Evolutionary conservation across 2,329 filamentous ascomycete genomes (phyloP).

Genomic region (Esteya vermicola): DNA sequence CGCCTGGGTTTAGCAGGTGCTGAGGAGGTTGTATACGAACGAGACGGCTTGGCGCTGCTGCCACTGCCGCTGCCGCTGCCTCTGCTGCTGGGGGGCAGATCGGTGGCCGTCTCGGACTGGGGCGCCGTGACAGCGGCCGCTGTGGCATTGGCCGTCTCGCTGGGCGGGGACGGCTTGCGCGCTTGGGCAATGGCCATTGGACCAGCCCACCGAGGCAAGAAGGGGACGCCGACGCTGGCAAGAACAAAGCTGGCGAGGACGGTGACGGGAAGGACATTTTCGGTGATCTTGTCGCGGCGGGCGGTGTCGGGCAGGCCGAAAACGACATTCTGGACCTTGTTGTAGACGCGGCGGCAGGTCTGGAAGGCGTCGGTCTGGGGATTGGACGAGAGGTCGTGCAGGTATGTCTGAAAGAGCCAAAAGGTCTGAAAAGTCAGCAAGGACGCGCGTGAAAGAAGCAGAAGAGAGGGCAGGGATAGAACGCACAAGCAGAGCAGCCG

Average conservation of each 20-base stretch:
- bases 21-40: too few species aligned
- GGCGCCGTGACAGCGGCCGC: slow-evolving; percentile 7
- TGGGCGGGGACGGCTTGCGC: slow-evolving; percentile 53
- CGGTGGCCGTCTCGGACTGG: neutral
- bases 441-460: slow-evolving; percentile 8
- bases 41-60: neutral
- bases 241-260: slow-evolving; percentile 70
- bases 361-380: slow-evolving; percentile 67
- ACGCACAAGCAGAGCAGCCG: slow-evolving; percentile 65
- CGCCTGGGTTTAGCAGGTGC: too few species aligned
- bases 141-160: slow-evolving; percentile 28
- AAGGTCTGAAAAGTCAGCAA: slow-evolving; percentile 47
- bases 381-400: slow-evolving; percentile 64
- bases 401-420: slow-evolving; percentile 80
- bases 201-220: slow-evolving; percentile 64
- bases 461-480: neutral
- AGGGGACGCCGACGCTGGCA: slow-evolving; percentile 59
- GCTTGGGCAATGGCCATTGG: slow-evolving; percentile 73
- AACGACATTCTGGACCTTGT: slow-evolving; percentile 78
- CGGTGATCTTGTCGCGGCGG: slow-evolving; percentile 61
- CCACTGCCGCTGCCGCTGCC: too few species aligned
- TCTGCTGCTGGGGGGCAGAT: slow-evolving; percentile 11
- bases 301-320: slow-evolving; percentile 61
- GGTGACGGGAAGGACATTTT: slow-evolving; percentile 68
- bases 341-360: slow-evolving; percentile 72